phyloP scores from a whole-genome alignment of 1,284 basidiomycete genomes.

The Phellopilus nigrolimitatus region DNA sequence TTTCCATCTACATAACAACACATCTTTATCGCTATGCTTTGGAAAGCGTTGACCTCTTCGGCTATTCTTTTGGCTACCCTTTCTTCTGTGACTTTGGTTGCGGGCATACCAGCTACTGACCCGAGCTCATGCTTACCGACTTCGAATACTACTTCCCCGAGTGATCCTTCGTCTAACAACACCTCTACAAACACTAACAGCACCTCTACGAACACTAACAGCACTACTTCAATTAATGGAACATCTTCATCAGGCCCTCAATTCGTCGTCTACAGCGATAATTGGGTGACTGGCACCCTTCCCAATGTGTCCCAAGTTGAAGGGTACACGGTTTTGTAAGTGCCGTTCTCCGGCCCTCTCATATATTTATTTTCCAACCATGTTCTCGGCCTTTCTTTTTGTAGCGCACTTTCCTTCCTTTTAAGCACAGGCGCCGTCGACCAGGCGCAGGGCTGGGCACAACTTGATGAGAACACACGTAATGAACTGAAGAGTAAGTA shows the following conservation, averaged over 20 bases:
- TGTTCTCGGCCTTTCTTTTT: neutral
- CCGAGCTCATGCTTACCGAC: too few relatives aligned
- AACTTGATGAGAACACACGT: constrained; percentile 18
- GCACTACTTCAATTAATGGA: neutral
- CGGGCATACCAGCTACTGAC: too few relatives aligned
- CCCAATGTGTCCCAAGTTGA: constrained; percentile 6
- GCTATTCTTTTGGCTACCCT: constrained; percentile 2
- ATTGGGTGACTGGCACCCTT: neutral
- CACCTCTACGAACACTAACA: neutral
- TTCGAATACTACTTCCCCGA: neutral
- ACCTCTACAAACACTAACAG: neutral
- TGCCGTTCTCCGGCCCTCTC: neutral
- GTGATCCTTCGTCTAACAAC: neutral
- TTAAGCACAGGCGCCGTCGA: constrained; percentile 21
- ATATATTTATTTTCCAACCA: neutral
- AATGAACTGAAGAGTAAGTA: constrained; percentile 22
- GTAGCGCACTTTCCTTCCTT: constrained; percentile 23
- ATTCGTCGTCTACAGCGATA: constrained; percentile 14
- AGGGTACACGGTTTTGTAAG: constrained; percentile 15
- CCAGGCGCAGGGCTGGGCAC: constrained; percentile 22
- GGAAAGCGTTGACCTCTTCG: constrained; percentile 7
- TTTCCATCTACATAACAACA: too few relatives aligned
- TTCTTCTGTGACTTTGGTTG: neutral
- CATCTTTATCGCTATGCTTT: constrained; percentile 5
- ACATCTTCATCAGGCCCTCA: neutral